Evolutionary conservation across 495 filamentous ascomycete species (phyloP), one percentile per base, ranked within the genome.

Genomic region (Talaromyces liani): DNA sequence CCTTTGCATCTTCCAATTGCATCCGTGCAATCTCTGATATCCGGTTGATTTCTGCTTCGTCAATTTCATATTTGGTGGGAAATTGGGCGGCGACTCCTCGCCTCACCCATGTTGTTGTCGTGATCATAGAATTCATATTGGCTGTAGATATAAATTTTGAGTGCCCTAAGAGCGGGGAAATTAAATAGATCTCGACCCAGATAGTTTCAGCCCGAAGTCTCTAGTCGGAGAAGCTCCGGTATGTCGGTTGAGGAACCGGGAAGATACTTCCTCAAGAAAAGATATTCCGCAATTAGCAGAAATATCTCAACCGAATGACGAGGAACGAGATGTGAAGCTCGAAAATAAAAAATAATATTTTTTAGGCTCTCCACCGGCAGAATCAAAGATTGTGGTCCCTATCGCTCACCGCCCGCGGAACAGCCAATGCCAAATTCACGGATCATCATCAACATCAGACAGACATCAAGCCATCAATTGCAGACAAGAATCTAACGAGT

Each of bases 71-170:
- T 76, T 91, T 94, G 4, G 82, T 87, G 1, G 94, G 94, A 68
- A 96, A 96, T 64, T 89, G 88, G 58, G 94, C 93, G 34, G 95
- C 91, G 75, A 92, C 91, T 51, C 95, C 95, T 18, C 93, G 89
- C 64, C 91, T 92, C 68, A 98, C 93, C 94, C 94, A 99, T 4
- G 88, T 74, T 1, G 92, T 90, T 39, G 91, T 90, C 22, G 95
- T 98, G 63, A 99, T 96, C 93, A 97, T 98, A 70, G 87, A 88
- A 86, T 87, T 87, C 65, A 65, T 69, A n/a, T 56, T 55, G 31
- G 31, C 7, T 2, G 34, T 60, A 7, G 16, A 29, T 33, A 27
- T 55, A 7, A 20, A 3, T 10, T 54, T 18, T 54, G 10, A 12
- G 4, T 5, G 24, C 22, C 51, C 51, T 29, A 25, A 55, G 22